Conservation (phyloP, 495 filamentous ascomycete genomes). For the Hypoxylon intermedium region DNA sequence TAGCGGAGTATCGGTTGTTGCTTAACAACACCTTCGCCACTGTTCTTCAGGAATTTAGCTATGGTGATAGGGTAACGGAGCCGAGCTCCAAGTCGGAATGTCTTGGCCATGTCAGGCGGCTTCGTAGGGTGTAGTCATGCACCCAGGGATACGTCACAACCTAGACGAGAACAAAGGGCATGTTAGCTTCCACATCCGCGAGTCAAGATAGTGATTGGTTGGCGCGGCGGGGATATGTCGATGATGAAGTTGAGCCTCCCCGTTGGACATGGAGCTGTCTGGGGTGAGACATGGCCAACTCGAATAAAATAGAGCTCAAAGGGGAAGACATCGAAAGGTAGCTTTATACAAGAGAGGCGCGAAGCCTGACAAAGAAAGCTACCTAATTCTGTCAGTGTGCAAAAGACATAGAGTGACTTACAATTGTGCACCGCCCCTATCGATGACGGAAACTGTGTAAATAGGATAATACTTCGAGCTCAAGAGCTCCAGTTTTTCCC, state of each 20-base stretch:
- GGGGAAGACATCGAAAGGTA: too few relatives aligned
- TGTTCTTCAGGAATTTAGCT: constrained; percentile 78
- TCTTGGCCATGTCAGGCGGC: constrained; percentile 45
- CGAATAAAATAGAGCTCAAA: too few relatives aligned
- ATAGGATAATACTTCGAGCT: constrained; percentile 25
- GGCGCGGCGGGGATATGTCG: not conserved
- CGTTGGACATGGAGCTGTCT: too few relatives aligned
- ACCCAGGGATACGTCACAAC: not conserved
- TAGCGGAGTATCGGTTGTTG: constrained; percentile 82
- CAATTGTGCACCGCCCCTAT: constrained; percentile 26
- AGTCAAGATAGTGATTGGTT: not conserved
- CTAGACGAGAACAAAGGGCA: constrained; percentile 8
- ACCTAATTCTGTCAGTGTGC: not conserved
- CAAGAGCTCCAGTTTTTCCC: constrained; percentile 32
- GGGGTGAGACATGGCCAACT: too few relatives aligned
- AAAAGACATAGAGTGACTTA: not conserved
- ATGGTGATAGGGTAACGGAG: constrained; percentile 96
- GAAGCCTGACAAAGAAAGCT: constrained; percentile 9
- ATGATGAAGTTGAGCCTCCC: too few relatives aligned
- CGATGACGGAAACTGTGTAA: constrained; percentile 30
- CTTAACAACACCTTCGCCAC: constrained; percentile 75
- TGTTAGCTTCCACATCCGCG: constrained; percentile 1
- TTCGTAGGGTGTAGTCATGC: constrained; percentile 9
- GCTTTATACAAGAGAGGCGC: not conserved
- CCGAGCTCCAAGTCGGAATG: constrained; percentile 57